A percentile compares a stretch with the other conserved stretches of the same genome.
Conservation (phyloP, 202 grass and related monocot species). For the Dendrocalamus latiflorus region DNA sequence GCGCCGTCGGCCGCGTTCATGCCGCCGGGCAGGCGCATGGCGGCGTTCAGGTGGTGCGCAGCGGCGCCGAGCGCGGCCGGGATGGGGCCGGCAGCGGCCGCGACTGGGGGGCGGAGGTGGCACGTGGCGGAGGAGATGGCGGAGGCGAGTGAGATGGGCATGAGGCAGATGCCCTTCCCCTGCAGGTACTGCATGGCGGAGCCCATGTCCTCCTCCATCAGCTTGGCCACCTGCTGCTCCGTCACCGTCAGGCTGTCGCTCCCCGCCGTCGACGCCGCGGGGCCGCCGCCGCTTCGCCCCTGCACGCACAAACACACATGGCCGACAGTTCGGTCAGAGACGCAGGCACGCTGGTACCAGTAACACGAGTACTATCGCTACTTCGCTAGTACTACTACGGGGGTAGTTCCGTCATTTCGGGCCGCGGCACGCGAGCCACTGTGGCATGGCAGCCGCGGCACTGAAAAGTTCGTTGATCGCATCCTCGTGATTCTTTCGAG, state of each 20-base stretch:
- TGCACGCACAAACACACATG: not conserved
- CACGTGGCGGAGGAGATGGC: constrained; percentile 55
- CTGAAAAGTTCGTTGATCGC: constrained; percentile 50
- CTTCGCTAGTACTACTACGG: not conserved
- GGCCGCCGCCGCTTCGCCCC: constrained; percentile 22
- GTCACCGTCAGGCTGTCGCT: constrained; percentile 46
- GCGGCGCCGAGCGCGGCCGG: not conserved
- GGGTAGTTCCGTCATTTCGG: constrained; percentile 39
- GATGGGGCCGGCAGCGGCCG: not conserved
- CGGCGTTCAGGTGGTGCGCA: constrained; percentile 39
- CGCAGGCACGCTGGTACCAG: not conserved
- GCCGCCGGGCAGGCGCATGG: constrained; percentile 18
- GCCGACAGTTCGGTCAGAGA: not conserved
- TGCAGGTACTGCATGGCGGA: constrained; percentile 71
- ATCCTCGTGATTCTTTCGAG: constrained; percentile 54
- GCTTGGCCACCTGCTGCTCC: constrained; percentile 64
- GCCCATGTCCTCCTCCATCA: constrained; percentile 72
- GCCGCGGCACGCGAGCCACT: constrained; percentile 45
- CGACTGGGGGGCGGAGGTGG: constrained; percentile 31
- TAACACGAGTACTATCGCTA: not conserved
- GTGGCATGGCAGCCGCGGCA: constrained; percentile 35
- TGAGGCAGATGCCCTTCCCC: constrained; percentile 64
- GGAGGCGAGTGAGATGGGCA: constrained; percentile 59
- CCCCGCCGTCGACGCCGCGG: not conserved
- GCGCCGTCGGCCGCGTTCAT: constrained; percentile 10